Evolutionary conservation across 306 rosid species (phyloP), one percentile per base, ranked within the genome.

Genomic region (Cyclanthera cordifolia): DNA sequence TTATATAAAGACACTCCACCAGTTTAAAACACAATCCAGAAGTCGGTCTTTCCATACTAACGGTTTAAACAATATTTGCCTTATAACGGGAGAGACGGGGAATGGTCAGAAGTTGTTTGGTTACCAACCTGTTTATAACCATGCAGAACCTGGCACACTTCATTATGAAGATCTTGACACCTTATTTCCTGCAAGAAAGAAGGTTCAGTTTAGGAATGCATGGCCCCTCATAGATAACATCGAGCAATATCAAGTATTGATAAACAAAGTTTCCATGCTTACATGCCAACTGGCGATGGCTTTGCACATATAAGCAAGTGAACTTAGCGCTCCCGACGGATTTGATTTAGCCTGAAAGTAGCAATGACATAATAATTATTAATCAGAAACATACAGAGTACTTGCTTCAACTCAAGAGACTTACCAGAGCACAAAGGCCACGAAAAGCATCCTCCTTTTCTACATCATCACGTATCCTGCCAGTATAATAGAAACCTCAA

Each of bases 201-300:
- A 71, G 51, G 51, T 66, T 60, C 49, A 37, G 27, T 17, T 58
- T 59, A 79, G 49, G 25, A 70, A 48, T 64, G 75, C 63, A 20
- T 67, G 43, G 39, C 74, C 74, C 47, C 47, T 41, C 47, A 10
- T 41, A 41, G 13, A 11, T 11, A 43, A 43, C 16, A 43, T 43
- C 34, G 23, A 64, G 52, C 19, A 23, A 48, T 20, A 16, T 51
- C 13, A 49, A 55, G 73, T 21, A 67, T 52, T 19, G 8, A 49
- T 47, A 70, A 50, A 30, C 65, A 74, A 45, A 23, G 48, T 14
- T 41, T 25, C 19, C 27, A 77, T 71, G 72, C 99, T 79, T 88
- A 94, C 99, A 76, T 94, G 90, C 99, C 99, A 94, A 85, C 99
- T 94, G 71, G 97, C 99, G 79, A 94, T 86, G 41, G 99, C 99